phyloP scores from a whole-genome alignment of 169 alveolate genomes.

The Plasmodium sp. region DNA sequence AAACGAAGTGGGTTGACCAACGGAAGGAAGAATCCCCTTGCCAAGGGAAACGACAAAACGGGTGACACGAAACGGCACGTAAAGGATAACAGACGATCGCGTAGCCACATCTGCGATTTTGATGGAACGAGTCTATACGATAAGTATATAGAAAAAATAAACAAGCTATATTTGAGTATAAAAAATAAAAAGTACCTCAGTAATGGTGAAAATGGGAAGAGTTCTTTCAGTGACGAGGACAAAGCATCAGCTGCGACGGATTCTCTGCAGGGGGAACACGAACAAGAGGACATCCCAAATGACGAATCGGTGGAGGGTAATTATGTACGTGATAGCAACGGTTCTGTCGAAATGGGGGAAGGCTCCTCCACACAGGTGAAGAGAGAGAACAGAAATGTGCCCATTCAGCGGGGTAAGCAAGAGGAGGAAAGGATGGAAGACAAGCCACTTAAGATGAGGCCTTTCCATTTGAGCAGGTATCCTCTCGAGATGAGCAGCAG shows the following conservation, averaged over 20 bases:
- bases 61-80: background rate
- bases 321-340: too few species aligned
- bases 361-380: background rate
- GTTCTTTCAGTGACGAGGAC: background rate
- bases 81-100: background rate
- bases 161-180: constrained; percentile 47
- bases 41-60: background rate
- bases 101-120: background rate
- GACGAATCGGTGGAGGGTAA: background rate
- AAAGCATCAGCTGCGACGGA: background rate
- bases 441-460: background rate
- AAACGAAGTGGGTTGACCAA: background rate
- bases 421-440: background rate
- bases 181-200: constrained; percentile 40
- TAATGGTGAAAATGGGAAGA: constrained; percentile 13
- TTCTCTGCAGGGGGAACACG: background rate
- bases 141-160: constrained; percentile 58
- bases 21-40: background rate
- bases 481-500: background rate
- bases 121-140: constrained; percentile 42
- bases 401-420: background rate
- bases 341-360: background rate
- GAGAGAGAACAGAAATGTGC: background rate
- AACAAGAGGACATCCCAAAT: background rate
- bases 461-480: background rate